phyloP scores from a whole-genome alignment of 768 basidiomycete genomes.

The Holtermanniella nyarrowii region DNA sequence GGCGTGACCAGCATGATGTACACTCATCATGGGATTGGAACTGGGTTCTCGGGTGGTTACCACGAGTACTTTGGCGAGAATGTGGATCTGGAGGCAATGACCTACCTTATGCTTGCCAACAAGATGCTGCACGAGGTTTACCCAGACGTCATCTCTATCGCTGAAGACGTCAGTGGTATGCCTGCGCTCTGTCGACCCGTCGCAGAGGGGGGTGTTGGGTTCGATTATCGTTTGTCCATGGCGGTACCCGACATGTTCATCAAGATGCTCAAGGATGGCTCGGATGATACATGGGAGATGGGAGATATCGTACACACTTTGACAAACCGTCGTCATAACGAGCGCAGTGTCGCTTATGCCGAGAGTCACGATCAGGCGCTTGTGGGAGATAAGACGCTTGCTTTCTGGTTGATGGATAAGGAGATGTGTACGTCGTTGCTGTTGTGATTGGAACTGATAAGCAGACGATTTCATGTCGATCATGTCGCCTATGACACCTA shows the following conservation, averaged over 20 bases:
- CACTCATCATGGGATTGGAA: conserved; percentile 90
- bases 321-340: conserved; percentile 75
- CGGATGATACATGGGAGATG: conserved; percentile 80
- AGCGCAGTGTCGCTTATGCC: conserved; percentile 84
- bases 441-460: too few relatives aligned
- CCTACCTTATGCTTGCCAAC: conserved; percentile 97
- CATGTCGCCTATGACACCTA: conserved; percentile 64
- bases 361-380: conserved; percentile 98
- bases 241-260: conserved; percentile 99
- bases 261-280: conserved; percentile 86
- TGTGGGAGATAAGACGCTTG: conserved; percentile 95
- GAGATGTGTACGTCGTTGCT: conserved; percentile 75
- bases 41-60: conserved; percentile 95
- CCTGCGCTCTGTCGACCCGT: conserved; percentile 79
- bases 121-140: conserved; percentile 73
- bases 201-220: conserved; percentile 76
- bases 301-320: conserved; percentile 77
- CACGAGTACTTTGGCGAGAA: conserved; percentile 89
- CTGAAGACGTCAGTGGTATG: conserved; percentile 99
- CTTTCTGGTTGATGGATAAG: conserved; percentile 99
- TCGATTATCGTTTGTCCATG: conserved; percentile 97
- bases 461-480: conserved; percentile 92
- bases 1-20: conserved; percentile 99
- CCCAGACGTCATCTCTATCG: conserved; percentile 76
- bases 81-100: conserved; percentile 79